Conservation (phyloP, 2,329 filamentous ascomycete genomes). For the Phaeoacremonium minimum region DNA sequence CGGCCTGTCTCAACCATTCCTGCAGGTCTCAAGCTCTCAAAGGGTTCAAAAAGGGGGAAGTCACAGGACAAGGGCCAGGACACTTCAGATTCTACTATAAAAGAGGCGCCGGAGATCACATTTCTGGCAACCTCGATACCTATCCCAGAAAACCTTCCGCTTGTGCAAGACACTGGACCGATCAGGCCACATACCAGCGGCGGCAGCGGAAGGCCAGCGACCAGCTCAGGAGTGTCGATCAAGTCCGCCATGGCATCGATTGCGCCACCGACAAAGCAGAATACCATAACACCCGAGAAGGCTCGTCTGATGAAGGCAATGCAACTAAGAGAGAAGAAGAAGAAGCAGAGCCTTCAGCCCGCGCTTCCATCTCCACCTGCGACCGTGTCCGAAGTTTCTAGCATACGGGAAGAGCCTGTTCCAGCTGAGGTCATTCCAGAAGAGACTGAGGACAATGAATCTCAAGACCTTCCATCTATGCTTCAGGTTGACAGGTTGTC, state of each 20-base stretch:
- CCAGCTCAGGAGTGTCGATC: constrained; percentile 39
- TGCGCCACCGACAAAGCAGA: constrained; percentile 29
- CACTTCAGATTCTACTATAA: constrained; percentile 25
- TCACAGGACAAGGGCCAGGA: constrained; percentile 24
- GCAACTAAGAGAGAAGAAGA: constrained; percentile 82
- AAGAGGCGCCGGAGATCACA: constrained; percentile 29
- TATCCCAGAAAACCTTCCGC: constrained; percentile 26
- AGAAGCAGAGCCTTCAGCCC: constrained; percentile 32
- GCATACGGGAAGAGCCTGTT: constrained; percentile 34
- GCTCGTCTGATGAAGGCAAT: constrained; percentile 90
- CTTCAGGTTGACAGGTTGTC: constrained; percentile 25
- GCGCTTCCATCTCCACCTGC: constrained; percentile 7
- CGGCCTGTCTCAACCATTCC: constrained; percentile 77
- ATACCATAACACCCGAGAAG: constrained; percentile 79
- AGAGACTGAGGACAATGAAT: constrained; percentile 15
- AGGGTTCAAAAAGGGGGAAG: constrained; percentile 49
- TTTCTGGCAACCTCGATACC: constrained; percentile 28
- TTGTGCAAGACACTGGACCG: constrained; percentile 16
- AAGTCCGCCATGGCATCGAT: constrained; percentile 29
- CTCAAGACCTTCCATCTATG: constrained; percentile 17
- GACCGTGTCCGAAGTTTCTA: constrained; percentile 5
- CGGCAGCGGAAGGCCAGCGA: constrained; percentile 31
- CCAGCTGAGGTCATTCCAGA: constrained; percentile 22
- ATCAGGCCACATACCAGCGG: constrained; percentile 28
- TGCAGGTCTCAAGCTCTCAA: constrained; percentile 70